A percentile compares a stretch with the other conserved stretches of the same genome.
Evolutionary conservation across 176 grass and related monocot species (phyloP).

Genomic region (Elymus sibiricus): DNA sequence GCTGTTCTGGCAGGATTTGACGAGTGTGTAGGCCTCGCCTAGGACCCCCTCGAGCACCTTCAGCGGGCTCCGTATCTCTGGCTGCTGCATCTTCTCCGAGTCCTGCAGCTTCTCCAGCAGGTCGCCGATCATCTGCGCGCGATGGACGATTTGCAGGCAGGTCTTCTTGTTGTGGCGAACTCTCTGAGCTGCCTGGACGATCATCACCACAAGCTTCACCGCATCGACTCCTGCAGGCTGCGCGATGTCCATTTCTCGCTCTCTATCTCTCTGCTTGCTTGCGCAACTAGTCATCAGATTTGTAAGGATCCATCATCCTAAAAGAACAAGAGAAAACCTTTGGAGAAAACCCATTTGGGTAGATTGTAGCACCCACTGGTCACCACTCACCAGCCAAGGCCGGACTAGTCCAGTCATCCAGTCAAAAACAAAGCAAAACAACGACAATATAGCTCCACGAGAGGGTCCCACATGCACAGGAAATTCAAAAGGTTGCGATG

Average conservation of each 20-base stretch:
- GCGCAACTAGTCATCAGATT: background rate
- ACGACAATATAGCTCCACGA: background rate
- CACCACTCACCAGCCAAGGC: background rate
- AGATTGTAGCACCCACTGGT: background rate
- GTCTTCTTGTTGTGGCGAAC: constrained; percentile 56
- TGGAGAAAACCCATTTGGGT: background rate
- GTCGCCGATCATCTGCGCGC: constrained; percentile 41
- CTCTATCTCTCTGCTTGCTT: background rate
- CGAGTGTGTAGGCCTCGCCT: constrained; percentile 26
- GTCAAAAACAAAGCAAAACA: background rate
- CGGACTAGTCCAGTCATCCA: background rate
- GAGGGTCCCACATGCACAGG: background rate
- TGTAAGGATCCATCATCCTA: background rate
- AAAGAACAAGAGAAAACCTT: background rate
- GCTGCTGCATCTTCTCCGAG: constrained; percentile 50
- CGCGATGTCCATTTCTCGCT: constrained; percentile 16
- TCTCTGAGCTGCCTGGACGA: constrained; percentile 33
- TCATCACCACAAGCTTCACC: constrained; percentile 41
- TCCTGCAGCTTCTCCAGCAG: constrained; percentile 47
- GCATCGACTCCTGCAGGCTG: constrained; percentile 59
- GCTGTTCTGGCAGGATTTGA: constrained; percentile 40
- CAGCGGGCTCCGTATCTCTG: constrained; percentile 49
- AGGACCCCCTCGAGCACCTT: constrained; percentile 19
- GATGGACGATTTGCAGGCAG: constrained; percentile 43
- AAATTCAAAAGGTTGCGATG: background rate